These are phyloP conservation scores for Xylaria sp. DNA, from an alignment of 2,329 filamentous ascomycete genomes.

Conservation along the genomic window DNA sequence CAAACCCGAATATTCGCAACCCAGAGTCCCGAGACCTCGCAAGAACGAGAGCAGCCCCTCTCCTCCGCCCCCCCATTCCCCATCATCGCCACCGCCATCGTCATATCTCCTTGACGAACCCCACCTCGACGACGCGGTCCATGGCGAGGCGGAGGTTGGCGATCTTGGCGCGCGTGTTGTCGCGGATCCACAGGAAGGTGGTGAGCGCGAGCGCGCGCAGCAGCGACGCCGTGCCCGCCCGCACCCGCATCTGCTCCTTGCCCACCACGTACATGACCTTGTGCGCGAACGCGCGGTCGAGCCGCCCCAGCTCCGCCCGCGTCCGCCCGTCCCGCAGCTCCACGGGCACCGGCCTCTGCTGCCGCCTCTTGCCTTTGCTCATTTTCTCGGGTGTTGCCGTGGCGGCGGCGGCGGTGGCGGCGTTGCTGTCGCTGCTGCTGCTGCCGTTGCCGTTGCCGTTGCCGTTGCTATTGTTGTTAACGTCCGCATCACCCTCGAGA, in stretches of 20 bases:
- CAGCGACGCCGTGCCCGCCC: constrained; percentile 41
- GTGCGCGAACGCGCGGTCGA: constrained; percentile 48
- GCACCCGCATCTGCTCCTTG: constrained; percentile 63
- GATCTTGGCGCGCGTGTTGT: constrained; percentile 68
- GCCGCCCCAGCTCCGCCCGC: constrained; percentile 45
- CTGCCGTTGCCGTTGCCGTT: too few relatives aligned
- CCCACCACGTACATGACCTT: constrained; percentile 62
- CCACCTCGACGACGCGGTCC: constrained; percentile 67
- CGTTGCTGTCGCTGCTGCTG: not conserved
- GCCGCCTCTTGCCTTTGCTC: too few relatives aligned
- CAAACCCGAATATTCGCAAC: not conserved
- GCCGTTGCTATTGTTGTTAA: too few relatives aligned
- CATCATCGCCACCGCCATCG: not conserved
- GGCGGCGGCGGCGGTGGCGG: not conserved
- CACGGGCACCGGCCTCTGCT: constrained; percentile 24
- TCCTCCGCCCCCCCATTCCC: not conserved
- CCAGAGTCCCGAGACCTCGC: not conserved
- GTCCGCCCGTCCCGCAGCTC: too few relatives aligned
- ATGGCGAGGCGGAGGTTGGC: constrained; percentile 62
- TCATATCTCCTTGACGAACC: constrained; percentile 67
- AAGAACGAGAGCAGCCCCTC: too few relatives aligned
- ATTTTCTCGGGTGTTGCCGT: not conserved
- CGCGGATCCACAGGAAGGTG: constrained; percentile 65
- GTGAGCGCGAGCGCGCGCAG: constrained; percentile 51
- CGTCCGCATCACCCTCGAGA: too few relatives aligned